Evolutionary conservation across 768 basidiomycete genomes (phyloP), one percentile per base, ranked within the genome.

Genomic region (Ramaria rubella): DNA sequence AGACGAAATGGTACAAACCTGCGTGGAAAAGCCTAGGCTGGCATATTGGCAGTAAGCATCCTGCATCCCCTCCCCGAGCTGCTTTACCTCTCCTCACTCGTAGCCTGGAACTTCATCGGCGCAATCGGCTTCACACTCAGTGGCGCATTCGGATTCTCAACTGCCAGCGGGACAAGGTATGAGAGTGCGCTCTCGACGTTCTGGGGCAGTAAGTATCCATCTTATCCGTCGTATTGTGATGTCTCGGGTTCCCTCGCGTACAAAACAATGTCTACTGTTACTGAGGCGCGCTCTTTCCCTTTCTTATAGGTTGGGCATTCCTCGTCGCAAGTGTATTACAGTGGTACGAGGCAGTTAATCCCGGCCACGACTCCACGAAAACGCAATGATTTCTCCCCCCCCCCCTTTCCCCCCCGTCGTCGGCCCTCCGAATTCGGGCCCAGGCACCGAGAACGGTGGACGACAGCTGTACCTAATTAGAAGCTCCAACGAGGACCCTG

Each of bases 51-150:
- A 65, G 76, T 73, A 61, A 38, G 68, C 61, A 7, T 23, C 9
- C 36, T 33, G 15, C 21, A 52, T 27, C 44, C 8, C 52, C 19
- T 31, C 42, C 12, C 33, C 9, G 49, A 27, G 23, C n/a, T 33
- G 38, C 27, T 19, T 49, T 48, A 5, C 38, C 56, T 50, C 9
- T 55, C 24, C 45, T 34, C 43, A 4, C 6, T 11, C 30, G 7
- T 45, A 70, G 77, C 82, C 33, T 83, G 82, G 82, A 85, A 85
- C 61, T 70, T 81, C 23, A 64, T 84, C 24, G 82, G 83, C 12
- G 77, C 75, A 0, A 57, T 81, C 5, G 82, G 82, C 4, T 85
- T 84, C 70, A 75, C 73, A 21, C 65, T 81, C 1, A 83, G 79
- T 57, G 82, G 81, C 6, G 81, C 78, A 5, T 69, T 83, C 12